These are phyloP conservation scores for Terfezia boudieri DNA, from an alignment of 495 filamentous ascomycete genomes.

Conservation along the genomic window DNA sequence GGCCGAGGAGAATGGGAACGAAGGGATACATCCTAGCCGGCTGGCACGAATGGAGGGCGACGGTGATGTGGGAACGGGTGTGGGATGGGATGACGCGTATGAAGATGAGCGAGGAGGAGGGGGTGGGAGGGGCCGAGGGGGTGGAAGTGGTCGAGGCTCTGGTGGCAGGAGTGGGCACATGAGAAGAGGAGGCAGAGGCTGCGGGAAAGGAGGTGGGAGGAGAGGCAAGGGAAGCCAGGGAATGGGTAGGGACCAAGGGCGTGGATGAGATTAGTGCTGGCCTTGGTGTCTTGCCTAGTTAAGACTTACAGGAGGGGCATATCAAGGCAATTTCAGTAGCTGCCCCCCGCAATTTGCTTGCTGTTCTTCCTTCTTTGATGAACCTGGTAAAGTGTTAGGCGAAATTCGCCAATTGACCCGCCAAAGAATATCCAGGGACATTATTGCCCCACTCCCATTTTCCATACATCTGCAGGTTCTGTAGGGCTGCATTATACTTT, in stretches of 20 bases:
- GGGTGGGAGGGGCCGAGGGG: not conserved
- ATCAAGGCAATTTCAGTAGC: too few species aligned
- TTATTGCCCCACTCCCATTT: too few species aligned
- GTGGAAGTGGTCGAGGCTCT: not conserved
- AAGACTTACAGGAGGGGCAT: too few species aligned
- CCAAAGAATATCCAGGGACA: too few species aligned
- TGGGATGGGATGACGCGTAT: not conserved
- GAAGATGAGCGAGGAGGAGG: not conserved
- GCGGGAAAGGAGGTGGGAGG: not conserved
- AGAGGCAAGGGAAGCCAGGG: not conserved
- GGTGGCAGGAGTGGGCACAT: not conserved
- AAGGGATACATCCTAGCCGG: slow-evolving; percentile 15
- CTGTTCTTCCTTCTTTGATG: too few species aligned
- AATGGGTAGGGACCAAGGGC: not conserved
- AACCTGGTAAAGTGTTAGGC: too few species aligned
- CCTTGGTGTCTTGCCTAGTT: too few species aligned
- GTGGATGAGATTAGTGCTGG: too few species aligned
- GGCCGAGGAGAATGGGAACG: slow-evolving; percentile 8
- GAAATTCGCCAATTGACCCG: too few species aligned
- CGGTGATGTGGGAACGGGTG: not conserved
- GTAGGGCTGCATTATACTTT: too few species aligned
- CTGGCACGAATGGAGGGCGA: not conserved
- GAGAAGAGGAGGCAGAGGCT: not conserved
- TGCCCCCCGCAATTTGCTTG: too few species aligned
- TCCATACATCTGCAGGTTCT: too few species aligned